phyloP scores from a whole-genome alignment of 768 basidiomycete genomes.

The Pleurotus pulmonarius region DNA sequence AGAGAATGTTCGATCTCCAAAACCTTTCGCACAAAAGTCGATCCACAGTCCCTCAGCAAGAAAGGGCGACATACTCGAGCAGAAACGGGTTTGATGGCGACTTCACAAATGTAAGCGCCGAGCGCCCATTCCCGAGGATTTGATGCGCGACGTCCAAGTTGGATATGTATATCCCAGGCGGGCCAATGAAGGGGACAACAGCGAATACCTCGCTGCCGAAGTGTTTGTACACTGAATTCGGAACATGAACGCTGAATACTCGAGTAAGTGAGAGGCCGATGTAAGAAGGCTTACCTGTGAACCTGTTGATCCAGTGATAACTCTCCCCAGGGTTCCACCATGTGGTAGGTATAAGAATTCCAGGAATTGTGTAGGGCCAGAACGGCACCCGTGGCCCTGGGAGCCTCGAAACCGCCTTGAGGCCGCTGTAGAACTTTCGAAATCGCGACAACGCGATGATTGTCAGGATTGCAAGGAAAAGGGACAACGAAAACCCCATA shows the following conservation, averaged over 20 bases:
- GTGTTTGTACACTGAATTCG: slow-evolving; percentile 27
- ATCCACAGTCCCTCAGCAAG: slow-evolving; percentile 25
- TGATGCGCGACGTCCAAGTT: slow-evolving; percentile 46
- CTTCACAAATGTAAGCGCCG: too few species aligned
- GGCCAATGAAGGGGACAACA: slow-evolving; percentile 33
- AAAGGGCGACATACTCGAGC: slow-evolving; percentile 25
- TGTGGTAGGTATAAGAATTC: slow-evolving; percentile 31
- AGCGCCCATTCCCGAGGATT: slow-evolving; percentile 31
- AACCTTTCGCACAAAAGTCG: not conserved
- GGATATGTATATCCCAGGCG: slow-evolving; percentile 34
- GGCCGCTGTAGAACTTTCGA: slow-evolving; percentile 22
- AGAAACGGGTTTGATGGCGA: slow-evolving; percentile 34
- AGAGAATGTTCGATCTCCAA: slow-evolving; percentile 29
- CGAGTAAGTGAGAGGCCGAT: not conserved
- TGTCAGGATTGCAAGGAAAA: not conserved
- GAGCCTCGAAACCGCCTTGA: slow-evolving; percentile 31
- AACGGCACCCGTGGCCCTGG: slow-evolving; percentile 39
- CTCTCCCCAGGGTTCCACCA: slow-evolving; percentile 40
- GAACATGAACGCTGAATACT: not conserved
- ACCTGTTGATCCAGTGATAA: slow-evolving; percentile 33
- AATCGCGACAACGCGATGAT: slow-evolving; percentile 29
- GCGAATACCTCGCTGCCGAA: slow-evolving; percentile 35
- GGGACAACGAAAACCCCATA: not conserved
- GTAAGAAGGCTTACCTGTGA: slow-evolving; percentile 18
- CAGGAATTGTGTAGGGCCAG: slow-evolving; percentile 32